Evolutionary conservation across 108 stramenopile genomes (phyloP), one percentile per base, ranked within the genome.

Genomic region (Pseudonitzschia multistriata): DNA sequence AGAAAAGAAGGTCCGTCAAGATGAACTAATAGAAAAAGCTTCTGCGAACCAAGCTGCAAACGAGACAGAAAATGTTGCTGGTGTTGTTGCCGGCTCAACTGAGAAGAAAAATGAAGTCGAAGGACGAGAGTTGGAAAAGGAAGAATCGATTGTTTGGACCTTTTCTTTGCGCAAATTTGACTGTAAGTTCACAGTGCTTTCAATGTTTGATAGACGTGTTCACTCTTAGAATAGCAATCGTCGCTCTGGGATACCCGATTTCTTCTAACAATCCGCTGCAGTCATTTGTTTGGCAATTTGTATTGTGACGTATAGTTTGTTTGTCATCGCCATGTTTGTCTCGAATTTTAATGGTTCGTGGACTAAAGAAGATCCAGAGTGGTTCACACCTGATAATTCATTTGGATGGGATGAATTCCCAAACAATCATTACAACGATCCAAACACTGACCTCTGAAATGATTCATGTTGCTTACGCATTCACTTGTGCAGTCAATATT

Each of bases 91-190:
- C n/a, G 33, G 11, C 31, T 0, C 11, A 2, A 3, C 15, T n/a
- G 34, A 33, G n/a, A 21, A 14, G 15, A 6, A 30, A 10, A 17
- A 34, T 13, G 28, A 8, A 30, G 19, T 10, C 11, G 31, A 34
- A 28, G 13, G 3, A 3, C 33, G 4, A n/a, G 3, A 21, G 3
- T 5, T 14, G 34, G n/a, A 4, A n/a, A 30, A 59, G 3, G 28
- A 57, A 57, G 17, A 36, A 35, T 29, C 31, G 14, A 35, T 59
- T 21, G 33, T 33, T 19, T 35, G 29, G n/a, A 35, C 31, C 57
- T 59, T 5, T 33, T 59, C 57, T 0, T 7, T 33, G n/a, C 57
- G 57, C 13, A 59, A 59, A 24, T 35, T 59, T 6, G 57, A 59
- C 21, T 59, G 57, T 59, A 33, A 59, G 57, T 33, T 59, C 11